Evolutionary conservation across 495 filamentous ascomycete species (phyloP).

Genomic region (Platismatia glauca): DNA sequence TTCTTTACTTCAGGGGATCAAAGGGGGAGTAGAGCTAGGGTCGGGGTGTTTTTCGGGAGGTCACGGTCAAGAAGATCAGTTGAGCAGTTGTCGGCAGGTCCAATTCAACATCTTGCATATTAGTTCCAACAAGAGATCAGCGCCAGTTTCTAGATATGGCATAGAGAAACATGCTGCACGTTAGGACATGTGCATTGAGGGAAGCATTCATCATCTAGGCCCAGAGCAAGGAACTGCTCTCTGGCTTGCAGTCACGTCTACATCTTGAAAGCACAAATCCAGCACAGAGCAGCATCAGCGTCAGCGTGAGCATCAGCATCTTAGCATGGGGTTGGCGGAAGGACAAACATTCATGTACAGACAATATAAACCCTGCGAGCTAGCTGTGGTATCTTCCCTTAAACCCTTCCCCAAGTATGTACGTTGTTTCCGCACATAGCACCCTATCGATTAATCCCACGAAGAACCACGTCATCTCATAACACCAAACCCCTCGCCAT

Average conservation of each 20-base stretch:
- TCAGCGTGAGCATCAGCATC: neutral
- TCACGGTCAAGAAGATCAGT: neutral
- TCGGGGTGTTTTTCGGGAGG: neutral
- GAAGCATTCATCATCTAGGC: no score
- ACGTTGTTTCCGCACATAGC: neutral
- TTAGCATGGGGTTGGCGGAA: neutral
- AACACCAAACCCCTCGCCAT: no score
- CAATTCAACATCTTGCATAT: no score
- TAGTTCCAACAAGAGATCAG: no score
- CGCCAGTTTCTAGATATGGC: no score
- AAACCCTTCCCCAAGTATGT: neutral
- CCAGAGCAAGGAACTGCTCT: no score
- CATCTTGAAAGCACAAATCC: neutral
- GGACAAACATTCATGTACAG: neutral
- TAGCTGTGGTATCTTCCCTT: neutral
- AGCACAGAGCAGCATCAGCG: neutral
- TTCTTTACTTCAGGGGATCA: conserved; percentile 40
- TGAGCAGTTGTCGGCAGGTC: no score
- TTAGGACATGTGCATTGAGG: no score
- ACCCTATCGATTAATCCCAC: neutral
- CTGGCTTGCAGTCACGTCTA: neutral
- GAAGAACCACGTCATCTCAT: neutral
- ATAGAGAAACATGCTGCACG: no score
- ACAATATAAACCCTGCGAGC: neutral
- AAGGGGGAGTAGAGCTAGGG: neutral